These are phyloP conservation scores for Leccinum barrowsii DNA, from an alignment of 768 basidiomycete species.

Conservation along the genomic window DNA sequence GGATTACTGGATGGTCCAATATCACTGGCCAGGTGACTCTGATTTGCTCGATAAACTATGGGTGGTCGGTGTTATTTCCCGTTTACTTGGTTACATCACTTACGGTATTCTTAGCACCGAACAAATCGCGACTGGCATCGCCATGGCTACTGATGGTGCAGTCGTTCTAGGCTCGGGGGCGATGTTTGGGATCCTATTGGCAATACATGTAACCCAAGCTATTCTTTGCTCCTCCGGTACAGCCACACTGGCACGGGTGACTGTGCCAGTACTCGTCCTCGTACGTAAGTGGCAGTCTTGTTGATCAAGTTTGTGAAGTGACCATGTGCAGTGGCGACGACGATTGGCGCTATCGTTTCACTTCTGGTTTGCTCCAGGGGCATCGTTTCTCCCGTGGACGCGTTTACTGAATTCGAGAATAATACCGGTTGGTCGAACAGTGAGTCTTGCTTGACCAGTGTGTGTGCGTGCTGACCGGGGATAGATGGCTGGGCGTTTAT, in stretches of 20 bases:
- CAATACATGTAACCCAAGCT: slow-evolving; percentile 14
- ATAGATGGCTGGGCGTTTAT: slow-evolving; percentile 25
- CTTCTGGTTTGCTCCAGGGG: slow-evolving; percentile 15
- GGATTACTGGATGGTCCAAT: slow-evolving; percentile 27
- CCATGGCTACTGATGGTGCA: slow-evolving; percentile 18
- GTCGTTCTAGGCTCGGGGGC: slow-evolving; percentile 15
- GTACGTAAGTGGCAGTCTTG: slow-evolving; percentile 10
- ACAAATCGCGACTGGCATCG: slow-evolving; percentile 15
- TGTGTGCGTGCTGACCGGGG: not conserved
- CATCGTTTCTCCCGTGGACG: slow-evolving; percentile 15
- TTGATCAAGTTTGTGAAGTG: not conserved
- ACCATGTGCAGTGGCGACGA: slow-evolving; percentile 14
- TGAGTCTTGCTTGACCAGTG: not conserved
- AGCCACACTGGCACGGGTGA: slow-evolving; percentile 18
- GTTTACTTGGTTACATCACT: not conserved
- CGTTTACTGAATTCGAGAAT: slow-evolving; percentile 27
- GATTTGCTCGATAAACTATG: slow-evolving; percentile 22
- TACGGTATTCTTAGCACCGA: slow-evolving; percentile 10
- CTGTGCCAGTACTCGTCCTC: slow-evolving; percentile 4
- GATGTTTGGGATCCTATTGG: slow-evolving; percentile 20
- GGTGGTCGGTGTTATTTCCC: slow-evolving; percentile 9
- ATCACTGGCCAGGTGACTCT: slow-evolving; percentile 22
- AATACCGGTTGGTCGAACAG: slow-evolving; percentile 23
- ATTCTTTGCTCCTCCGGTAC: slow-evolving; percentile 20
- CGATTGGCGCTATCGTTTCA: slow-evolving; percentile 3